These are phyloP conservation scores for Haplosporangium gracile DNA, from an alignment of 192 early-diverging fungal species.

Conservation along the genomic window DNA sequence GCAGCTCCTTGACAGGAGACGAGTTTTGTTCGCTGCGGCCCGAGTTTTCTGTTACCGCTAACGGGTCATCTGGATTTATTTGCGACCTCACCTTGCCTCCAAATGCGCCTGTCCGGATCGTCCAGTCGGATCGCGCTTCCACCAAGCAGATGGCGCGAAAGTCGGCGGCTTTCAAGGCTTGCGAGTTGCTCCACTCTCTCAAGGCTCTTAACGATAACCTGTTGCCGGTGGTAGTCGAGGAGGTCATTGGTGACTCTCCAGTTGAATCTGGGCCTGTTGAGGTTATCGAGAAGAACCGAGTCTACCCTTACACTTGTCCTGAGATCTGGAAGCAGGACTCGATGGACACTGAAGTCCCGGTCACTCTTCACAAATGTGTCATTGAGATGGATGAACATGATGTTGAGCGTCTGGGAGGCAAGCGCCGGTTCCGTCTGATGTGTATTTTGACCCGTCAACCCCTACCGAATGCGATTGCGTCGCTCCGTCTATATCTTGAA, in stretches of 20 bases:
- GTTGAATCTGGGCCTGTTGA: neutral
- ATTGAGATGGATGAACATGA: constrained; percentile 44
- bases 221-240: constrained; percentile 61
- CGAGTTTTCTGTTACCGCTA: constrained; percentile 57
- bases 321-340: constrained; percentile 53
- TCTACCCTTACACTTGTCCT: constrained; percentile 42
- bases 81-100: constrained; percentile 71
- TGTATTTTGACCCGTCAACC: constrained; percentile 60
- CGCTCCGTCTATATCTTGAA: constrained; percentile 53
- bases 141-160: constrained; percentile 78
- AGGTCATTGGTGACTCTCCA: constrained; percentile 24
- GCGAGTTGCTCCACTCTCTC: constrained; percentile 75
- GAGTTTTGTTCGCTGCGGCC: constrained; percentile 67
- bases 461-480: constrained; percentile 45
- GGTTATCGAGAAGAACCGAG: constrained; percentile 29
- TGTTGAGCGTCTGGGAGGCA: constrained; percentile 30
- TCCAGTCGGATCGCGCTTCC: constrained; percentile 63
- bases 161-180: constrained; percentile 75
- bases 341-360: neutral
- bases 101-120: constrained; percentile 70
- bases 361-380: constrained; percentile 42
- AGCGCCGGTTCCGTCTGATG: constrained; percentile 51
- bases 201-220: constrained; percentile 84
- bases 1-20: constrained; percentile 78
- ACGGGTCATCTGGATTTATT: constrained; percentile 46